A percentile compares a stretch with the other conserved stretches of the same genome.
These are phyloP conservation scores for Candida argentea DNA, from an alignment of 805 yeast genomes.

Conservation along the genomic window DNA sequence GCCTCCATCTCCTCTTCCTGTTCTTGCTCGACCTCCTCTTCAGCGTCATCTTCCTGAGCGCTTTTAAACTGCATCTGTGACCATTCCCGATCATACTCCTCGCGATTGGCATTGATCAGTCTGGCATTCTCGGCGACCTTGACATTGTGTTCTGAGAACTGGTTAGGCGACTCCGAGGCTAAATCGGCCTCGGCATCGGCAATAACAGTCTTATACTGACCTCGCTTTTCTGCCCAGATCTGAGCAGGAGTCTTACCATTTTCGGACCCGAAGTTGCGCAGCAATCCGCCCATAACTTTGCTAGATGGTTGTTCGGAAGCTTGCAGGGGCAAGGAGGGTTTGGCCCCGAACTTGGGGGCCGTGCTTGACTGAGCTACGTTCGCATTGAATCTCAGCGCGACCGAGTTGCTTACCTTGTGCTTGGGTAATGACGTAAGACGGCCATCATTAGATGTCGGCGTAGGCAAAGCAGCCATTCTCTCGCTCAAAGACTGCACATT, in stretches of 20 bases:
- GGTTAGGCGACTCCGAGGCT: slow-evolving; percentile 9
- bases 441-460: slow-evolving; percentile 24
- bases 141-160: too few relatives aligned
- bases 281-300: slow-evolving; percentile 48
- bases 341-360: slow-evolving; percentile 23
- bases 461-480: slow-evolving; percentile 33
- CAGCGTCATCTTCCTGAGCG: slow-evolving; percentile 5
- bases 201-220: slow-evolving; percentile 41
- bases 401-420: slow-evolving; percentile 43
- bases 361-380: slow-evolving; percentile 15
- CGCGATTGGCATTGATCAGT: too few relatives aligned
- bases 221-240: slow-evolving; percentile 88
- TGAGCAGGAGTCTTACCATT: slow-evolving; percentile 91
- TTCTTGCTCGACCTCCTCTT: slow-evolving; percentile 3
- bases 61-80: too few relatives aligned
- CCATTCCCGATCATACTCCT: too few relatives aligned
- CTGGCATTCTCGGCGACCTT: too few relatives aligned
- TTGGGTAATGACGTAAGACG: slow-evolving; percentile 55
- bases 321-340: slow-evolving; percentile 24
- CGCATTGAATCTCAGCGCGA: slow-evolving; percentile 38
- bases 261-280: slow-evolving; percentile 51
- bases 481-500: slow-evolving; percentile 26
- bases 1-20: slow-evolving; percentile 8
- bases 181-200: slow-evolving; percentile 12
- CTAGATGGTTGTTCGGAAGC: slow-evolving; percentile 12